Conservation (phyloP, 495 filamentous ascomycete species). For the Ascobolus immersus region DNA sequence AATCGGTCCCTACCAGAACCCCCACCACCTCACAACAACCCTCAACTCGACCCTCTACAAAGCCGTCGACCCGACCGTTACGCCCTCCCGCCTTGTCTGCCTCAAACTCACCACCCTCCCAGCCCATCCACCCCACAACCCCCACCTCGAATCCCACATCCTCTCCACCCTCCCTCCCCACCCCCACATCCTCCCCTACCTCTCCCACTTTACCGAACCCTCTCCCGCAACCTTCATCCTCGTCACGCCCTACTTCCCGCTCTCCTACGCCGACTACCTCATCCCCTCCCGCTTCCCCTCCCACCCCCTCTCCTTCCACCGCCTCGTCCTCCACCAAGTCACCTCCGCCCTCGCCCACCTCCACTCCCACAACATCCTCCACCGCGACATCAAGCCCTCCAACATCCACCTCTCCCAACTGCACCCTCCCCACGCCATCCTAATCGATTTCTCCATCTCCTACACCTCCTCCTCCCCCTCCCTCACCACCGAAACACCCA, state of each 20-base stretch:
- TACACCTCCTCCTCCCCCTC: slow-evolving; percentile 36
- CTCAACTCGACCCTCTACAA: slow-evolving; percentile 66
- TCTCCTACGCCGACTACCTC: slow-evolving; percentile 9
- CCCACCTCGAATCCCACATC: slow-evolving; percentile 49
- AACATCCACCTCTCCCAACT: slow-evolving; percentile 51
- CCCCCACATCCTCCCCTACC: slow-evolving; percentile 34
- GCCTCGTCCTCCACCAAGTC: slow-evolving; percentile 2
- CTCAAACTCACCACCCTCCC: slow-evolving; percentile 69
- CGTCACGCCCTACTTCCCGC: slow-evolving; percentile 1
- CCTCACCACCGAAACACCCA: slow-evolving; percentile 32
- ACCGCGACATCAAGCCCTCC: slow-evolving; percentile 82
- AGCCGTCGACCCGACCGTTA: slow-evolving; percentile 15
- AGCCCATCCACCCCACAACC: slow-evolving; percentile 50
- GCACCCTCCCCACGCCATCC: slow-evolving; percentile 36
- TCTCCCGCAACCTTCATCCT: slow-evolving; percentile 13
- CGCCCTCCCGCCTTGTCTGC: slow-evolving; percentile 29
- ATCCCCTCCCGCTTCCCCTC: slow-evolving; percentile 9
- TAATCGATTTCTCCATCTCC: slow-evolving; percentile 81
- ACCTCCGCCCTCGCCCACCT: slow-evolving; percentile 3
- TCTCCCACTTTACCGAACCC: slow-evolving; percentile 33
- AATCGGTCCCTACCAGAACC: slow-evolving; percentile 48
- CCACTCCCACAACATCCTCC: slow-evolving; percentile 46
- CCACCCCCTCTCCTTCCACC: slow-evolving; percentile 13
- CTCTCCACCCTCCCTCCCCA: slow-evolving; percentile 25
- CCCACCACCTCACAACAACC: slow-evolving; percentile 44